phyloP scores from a whole-genome alignment of 768 basidiomycete genomes.

The Leccinum variicolor region DNA sequence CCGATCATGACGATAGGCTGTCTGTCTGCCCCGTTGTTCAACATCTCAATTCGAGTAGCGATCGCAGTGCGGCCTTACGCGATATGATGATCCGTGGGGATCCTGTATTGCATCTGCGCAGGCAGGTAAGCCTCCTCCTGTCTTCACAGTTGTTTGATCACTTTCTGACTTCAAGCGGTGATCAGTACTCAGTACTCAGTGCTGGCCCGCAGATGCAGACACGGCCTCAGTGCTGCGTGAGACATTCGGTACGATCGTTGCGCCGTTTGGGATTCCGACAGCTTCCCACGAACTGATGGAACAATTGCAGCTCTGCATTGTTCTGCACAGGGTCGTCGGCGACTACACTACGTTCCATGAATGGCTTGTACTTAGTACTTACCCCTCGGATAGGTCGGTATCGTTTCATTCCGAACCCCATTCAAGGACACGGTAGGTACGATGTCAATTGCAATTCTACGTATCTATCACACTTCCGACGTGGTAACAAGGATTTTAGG shows the following conservation, averaged over 20 bases:
- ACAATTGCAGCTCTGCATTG: background rate
- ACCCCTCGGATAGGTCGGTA: background rate
- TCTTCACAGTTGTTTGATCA: background rate
- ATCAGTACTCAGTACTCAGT: no score
- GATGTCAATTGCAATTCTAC: background rate
- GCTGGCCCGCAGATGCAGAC: background rate
- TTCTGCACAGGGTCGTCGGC: background rate
- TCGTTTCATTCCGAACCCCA: no score
- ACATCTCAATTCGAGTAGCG: background rate
- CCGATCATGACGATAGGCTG: background rate
- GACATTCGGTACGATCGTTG: background rate
- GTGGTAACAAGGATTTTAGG: background rate
- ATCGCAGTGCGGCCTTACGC: background rate
- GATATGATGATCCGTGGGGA: background rate
- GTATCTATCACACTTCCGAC: background rate
- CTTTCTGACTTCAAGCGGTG: background rate
- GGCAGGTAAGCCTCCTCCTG: background rate
- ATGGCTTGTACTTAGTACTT: background rate
- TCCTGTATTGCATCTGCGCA: background rate
- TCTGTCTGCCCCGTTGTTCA: background rate
- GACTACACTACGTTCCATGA: background rate
- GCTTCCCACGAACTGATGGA: background rate
- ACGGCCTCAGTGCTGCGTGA: constrained; percentile 12
- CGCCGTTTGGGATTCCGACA: background rate
- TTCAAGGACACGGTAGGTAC: background rate